Base-by-base conservation (phyloP, 2,329 filamentous ascomycete species). In the Neospermospora avenae region DNA sequence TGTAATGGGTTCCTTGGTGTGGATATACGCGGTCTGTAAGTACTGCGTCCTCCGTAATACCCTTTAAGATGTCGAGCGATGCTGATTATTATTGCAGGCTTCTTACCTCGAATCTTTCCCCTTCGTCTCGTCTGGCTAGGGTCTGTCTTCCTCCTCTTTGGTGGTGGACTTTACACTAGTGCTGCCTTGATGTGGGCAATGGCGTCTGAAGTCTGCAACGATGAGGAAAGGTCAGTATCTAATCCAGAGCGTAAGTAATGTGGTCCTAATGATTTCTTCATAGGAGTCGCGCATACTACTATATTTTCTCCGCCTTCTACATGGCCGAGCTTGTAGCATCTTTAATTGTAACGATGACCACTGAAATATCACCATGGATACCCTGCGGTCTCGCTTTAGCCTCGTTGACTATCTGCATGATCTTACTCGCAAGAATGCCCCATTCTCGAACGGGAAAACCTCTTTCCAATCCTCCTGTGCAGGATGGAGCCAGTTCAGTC, bases 281-380 rank as follows among this genome's bases (percentile, higher is more conserved):
- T 18, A 71, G 70, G 58, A 71, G 70, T 45, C 63, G 68, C 55
- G 65, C 65, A 1, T 72, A 71, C 48, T 72, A 72, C 31, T 70
- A 70, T 41, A 70, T 72, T 41, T 72, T 71, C 45, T 71, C 70
- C 8, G 68, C 70, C 24, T 72, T 70, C 42, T 72, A 71, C 45
- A 56, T 69, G 25, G 70, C 70, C 1, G 70, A 72, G 44, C 63
- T 72, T 14, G 58, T 70, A 4, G 68, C 65, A 16, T 72, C 70
- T 4, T 69, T 65, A 28, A 25, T 69, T 14, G 70, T 70, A 3
- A 63, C 67, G 1, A 35, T 69, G 1, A 71, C 70, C 2, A 68
- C 60, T 11, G 69, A 71, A 25, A 69, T 71, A 3, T 69, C 69
- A 4, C 70, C 70, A 31, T 72, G 70, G 70, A 68, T 72, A 34